Evolutionary conservation across 202 grass and related monocot genomes (phyloP).

Genomic region (Elaeis oleifera): DNA sequence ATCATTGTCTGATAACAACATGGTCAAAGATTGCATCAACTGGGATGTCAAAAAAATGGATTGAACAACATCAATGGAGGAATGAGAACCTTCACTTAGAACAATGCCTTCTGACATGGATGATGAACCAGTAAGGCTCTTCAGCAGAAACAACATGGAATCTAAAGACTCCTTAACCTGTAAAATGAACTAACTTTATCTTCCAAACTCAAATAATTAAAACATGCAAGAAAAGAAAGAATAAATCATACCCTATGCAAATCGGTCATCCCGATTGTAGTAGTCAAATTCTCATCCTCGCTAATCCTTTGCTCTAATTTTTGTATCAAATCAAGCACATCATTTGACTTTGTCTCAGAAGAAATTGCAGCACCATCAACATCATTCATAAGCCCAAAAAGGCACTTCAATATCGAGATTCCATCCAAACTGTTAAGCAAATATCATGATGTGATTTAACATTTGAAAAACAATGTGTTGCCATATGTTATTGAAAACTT

Average conservation of each 20-base stretch:
- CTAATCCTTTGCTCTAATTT: conserved; percentile 42
- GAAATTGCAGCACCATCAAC: conserved; percentile 29
- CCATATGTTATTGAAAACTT: too few species aligned
- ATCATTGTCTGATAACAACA: conserved; percentile 29
- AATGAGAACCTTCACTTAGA: conserved; percentile 39
- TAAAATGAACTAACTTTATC: conserved; percentile 9
- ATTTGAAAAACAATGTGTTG: too few species aligned
- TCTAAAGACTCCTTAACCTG: conserved; percentile 54
- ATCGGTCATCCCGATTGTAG: conserved; percentile 45
- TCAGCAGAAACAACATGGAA: conserved; percentile 45
- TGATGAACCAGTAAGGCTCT: conserved; percentile 30
- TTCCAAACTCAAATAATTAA: conserved; percentile 31
- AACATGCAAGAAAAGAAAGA: conserved; percentile 25
- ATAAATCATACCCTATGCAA: conserved; percentile 38
- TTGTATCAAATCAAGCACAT: conserved; percentile 43
- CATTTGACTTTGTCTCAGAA: conserved; percentile 38
- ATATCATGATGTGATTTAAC: neutral
- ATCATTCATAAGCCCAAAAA: conserved; percentile 63
- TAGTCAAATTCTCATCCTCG: conserved; percentile 26
- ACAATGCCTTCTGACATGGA: conserved; percentile 30
- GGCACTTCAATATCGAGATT: conserved; percentile 56
- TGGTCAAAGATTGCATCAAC: conserved; percentile 50
- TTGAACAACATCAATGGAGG: conserved; percentile 32
- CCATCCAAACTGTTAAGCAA: conserved; percentile 55
- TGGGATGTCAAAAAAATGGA: conserved; percentile 57